Percentiles rank a stretch among this genome's conserved stretches.
phyloP scores from a whole-genome alignment of 108 stramenopile species.

The Fragilariopsis cylindrus region DNA sequence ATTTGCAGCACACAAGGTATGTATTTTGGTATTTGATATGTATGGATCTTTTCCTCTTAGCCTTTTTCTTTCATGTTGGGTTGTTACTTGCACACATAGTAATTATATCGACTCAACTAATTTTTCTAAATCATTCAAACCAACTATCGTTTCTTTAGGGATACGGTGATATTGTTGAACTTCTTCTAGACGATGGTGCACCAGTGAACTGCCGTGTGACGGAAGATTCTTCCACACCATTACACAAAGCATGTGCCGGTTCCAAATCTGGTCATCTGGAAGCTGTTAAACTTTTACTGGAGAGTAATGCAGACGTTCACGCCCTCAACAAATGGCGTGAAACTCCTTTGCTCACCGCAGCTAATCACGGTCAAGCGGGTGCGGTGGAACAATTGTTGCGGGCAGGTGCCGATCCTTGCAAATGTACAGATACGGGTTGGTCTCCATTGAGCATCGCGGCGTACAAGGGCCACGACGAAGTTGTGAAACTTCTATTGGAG shows the following conservation, averaged over 20 bases:
- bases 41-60: background rate
- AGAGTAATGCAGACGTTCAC: constrained; percentile 78
- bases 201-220: constrained; percentile 86
- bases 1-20: constrained; percentile 90
- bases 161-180: constrained; percentile 81
- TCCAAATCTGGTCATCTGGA: constrained; percentile 79
- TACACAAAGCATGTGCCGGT: constrained; percentile 91
- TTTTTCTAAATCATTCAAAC: background rate
- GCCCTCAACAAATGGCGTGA: constrained; percentile 93
- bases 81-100: background rate
- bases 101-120: background rate
- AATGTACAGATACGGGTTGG: constrained; percentile 91
- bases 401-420: constrained; percentile 85
- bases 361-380: constrained; percentile 86
- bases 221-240: constrained; percentile 83
- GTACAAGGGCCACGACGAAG: constrained; percentile 91
- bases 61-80: background rate
- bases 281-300: constrained; percentile 72
- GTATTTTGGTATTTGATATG: background rate
- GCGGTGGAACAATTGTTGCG: constrained; percentile 77
- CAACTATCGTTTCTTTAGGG: constrained; percentile 41
- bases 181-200: constrained; percentile 69
- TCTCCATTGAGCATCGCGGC: constrained; percentile 90
- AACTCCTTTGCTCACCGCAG: constrained; percentile 85
- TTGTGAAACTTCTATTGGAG: constrained; percentile 77